Base-by-base conservation (phyloP, 768 basidiomycete genomes). In the Hydnomerulius pinastri region DNA sequence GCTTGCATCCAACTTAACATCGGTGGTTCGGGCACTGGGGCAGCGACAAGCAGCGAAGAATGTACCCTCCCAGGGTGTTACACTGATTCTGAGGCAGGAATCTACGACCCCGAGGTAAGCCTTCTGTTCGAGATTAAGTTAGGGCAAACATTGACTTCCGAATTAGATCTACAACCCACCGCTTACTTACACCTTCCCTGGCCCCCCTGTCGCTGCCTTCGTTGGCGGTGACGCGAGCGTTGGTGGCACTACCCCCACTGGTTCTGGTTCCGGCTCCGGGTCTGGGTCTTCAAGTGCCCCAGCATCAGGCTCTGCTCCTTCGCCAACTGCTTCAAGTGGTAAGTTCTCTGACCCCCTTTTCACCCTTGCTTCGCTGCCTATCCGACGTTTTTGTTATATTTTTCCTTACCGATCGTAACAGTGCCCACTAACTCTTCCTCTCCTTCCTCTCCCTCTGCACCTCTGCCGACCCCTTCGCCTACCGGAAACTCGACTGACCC, bases 21-120 rank as follows among this genome's bases (percentile, higher is more conserved):
- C 4, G 63, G 65, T 9, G 69, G 68, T 10, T 64, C 58, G 2
- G 62, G 64, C 11, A 54, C 49, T 44, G 58, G 60, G 13, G 40
- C 42, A 2, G 20, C 68, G 3, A 48, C 50, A 15, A 59, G 54
- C 39, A 50, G 49, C 25, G 67, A 69, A 39, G 77, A 80, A 25
- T 86, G 85, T 32, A 67, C 63, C 12, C 71, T 92, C 45, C 90
- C 90, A 1, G 90, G 88, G 13, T 83, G 79, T 20, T 92, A 92
- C 70, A 73, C 62, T 11, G 83, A 86, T 64, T 71, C 58, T 39
- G 87, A 90, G 53, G 79, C 87, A 4, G 89, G 90, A 42, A 85
- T 91, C 60, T 77, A 77, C 50, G 78, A 73, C 55, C 73, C 77
- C 12, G 59, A 70, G 35, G 79, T 78, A 57, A 55, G 70, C 37